Evolutionary conservation across 2,329 filamentous ascomycete species (phyloP), one percentile per base, ranked within the genome.

Genomic region (Cladophialophora bantiana): DNA sequence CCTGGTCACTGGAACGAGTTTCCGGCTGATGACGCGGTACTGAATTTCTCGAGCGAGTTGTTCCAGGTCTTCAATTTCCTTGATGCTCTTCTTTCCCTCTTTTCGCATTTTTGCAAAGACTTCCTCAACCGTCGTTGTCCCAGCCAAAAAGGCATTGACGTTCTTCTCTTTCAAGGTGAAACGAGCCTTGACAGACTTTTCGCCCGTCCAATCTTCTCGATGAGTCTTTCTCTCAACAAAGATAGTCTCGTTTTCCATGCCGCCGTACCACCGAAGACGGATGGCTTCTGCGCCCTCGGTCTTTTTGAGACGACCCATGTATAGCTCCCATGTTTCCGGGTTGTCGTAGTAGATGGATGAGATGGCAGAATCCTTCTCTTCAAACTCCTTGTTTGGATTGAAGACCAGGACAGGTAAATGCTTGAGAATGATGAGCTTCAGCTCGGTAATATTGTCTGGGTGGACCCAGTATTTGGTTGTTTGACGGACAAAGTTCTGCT

Each of bases 391-490:
- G 83, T 90, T 96, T 13, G 94, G 86, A 77, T 98, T 99, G 85
- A 98, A 99, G 10, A 99, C 95, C 15, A 99, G 85, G 7, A 99
- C 95, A 0, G 95, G 95, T 69, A 99, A 84, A 82, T 99, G 95
- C 84, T 99, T 98, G 60, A 99, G 84, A 76, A 99, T 94, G 76
- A 99, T 94, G 78, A 99, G 89, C 83, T 99, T 99, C 69, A 99
- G 81, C 81, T 99, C 95, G 4, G 95, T 98, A 73, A 99, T 95
- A 76, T 99, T 99, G 80, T 98, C 95, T 2, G 92, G 92, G 76
- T 99, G 95, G 54, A 99, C 95, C 95, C 95, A 99, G 83, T 99
- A 99, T 80, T 99, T 99, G 36, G 95, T 99, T 0, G 95, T 99
- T 77, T 98, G 92, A 67, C 95, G 91, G 69, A 99, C 89, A 76